Conservation (phyloP, 2,329 filamentous ascomycete species). For the Aspergillus aculeatinus region DNA sequence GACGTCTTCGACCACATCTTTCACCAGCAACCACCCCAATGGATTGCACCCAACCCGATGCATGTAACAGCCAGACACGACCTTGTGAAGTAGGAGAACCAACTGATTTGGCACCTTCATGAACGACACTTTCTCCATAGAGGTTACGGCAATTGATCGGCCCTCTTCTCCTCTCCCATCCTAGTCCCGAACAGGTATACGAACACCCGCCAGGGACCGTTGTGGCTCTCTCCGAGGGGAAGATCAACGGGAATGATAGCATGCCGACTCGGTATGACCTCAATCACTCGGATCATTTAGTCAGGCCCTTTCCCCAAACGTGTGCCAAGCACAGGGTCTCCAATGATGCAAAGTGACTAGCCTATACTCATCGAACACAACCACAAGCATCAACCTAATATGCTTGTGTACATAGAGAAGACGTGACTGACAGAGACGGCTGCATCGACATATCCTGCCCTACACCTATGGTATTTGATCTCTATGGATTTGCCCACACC, state of each 20-base stretch:
- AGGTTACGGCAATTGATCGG: conserved; percentile 1
- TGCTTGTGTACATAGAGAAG: neutral
- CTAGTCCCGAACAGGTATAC: conserved; percentile 7
- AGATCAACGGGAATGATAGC: conserved; percentile 6
- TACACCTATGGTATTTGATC: neutral
- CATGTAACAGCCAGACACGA: neutral
- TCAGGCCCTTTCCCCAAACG: neutral
- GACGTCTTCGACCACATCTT: conserved; percentile 18
- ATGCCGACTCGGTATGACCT: conserved; percentile 5
- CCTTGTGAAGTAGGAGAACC: neutral
- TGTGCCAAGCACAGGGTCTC: neutral
- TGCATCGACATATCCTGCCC: neutral
- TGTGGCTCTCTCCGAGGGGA: conserved; percentile 1
- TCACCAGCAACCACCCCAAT: neutral
- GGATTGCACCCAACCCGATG: neutral
- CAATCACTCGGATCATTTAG: neutral
- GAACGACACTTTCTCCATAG: neutral
- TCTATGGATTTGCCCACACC: neutral
- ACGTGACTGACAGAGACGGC: neutral
- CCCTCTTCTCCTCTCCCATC: neutral
- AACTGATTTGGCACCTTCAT: neutral
- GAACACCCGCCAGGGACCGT: conserved; percentile 8
- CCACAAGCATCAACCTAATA: neutral
- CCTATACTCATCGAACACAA: neutral
- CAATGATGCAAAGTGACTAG: neutral